A percentile compares a stretch with the other conserved stretches of the same genome.
Conservation (phyloP, 2,329 filamentous ascomycete genomes). For the Chrysoporthe deuterocubensis region DNA sequence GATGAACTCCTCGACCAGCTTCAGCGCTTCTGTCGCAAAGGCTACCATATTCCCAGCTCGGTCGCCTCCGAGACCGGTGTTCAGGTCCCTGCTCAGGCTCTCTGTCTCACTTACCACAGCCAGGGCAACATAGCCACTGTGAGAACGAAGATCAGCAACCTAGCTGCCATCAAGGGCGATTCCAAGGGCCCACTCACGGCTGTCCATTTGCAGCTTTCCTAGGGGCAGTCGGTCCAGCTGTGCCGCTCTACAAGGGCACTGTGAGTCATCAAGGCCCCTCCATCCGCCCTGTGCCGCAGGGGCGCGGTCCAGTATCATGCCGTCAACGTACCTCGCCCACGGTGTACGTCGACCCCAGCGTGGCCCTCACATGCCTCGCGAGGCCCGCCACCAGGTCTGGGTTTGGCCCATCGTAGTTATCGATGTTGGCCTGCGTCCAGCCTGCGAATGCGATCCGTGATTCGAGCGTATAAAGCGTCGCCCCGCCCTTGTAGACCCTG, state of each 20-base stretch:
- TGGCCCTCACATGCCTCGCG: conserved; percentile 59
- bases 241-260: conserved; percentile 51
- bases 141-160: not conserved
- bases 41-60: conserved; percentile 65
- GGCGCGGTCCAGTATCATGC: not conserved
- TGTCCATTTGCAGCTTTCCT: conserved; percentile 59
- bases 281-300: not conserved
- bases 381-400: conserved; percentile 59
- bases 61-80: conserved; percentile 57
- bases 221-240: conserved; percentile 63
- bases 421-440: conserved; percentile 60
- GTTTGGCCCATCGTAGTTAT: conserved; percentile 62
- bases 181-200: conserved; percentile 42
- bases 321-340: conserved; percentile 47
- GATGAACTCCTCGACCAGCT: conserved; percentile 60
- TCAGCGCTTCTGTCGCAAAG: conserved; percentile 63
- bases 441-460: conserved; percentile 62
- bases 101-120: conserved; percentile 60
- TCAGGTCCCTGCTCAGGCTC: conserved; percentile 56
- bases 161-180: too few species aligned
- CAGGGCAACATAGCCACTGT: conserved; percentile 64
- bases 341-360: conserved; percentile 59
- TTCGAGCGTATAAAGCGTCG: conserved; percentile 64
- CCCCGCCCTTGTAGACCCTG: conserved; percentile 62
- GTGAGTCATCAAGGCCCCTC: not conserved